phyloP scores from a whole-genome alignment of 139 green algal species.

The Eudorina sp. region DNA sequence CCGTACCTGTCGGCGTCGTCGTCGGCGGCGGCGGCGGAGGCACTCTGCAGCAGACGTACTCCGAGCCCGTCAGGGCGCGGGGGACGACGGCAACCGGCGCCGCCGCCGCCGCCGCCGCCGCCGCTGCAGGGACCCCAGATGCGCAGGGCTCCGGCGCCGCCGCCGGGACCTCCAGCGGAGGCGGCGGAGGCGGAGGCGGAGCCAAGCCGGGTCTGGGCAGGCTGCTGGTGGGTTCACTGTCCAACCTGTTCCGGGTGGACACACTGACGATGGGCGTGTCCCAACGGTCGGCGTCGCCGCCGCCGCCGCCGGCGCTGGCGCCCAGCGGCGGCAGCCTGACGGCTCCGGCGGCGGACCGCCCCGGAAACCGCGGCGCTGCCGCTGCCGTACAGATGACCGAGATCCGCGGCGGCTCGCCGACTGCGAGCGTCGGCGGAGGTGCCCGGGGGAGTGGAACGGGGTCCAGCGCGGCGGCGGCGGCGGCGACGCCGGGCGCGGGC shows the following conservation, averaged over 20 bases:
- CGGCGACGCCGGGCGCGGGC: neutral
- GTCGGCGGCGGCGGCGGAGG: neutral
- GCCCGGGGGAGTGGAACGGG: too few relatives aligned
- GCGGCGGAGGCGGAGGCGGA: neutral
- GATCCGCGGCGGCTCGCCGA: neutral
- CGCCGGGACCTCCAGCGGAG: too few relatives aligned
- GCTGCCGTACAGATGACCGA: neutral
- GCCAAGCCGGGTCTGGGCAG: slow-evolving; percentile 13
- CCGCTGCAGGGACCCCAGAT: neutral
- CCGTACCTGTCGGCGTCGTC: neutral
- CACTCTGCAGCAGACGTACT: neutral
- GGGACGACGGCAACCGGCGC: too few relatives aligned
- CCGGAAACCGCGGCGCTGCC: neutral
- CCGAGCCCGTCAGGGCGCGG: neutral
- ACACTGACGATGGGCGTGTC: neutral
- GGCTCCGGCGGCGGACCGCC: neutral
- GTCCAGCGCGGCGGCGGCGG: neutral
- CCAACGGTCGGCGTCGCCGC: neutral
- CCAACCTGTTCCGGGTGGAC: slow-evolving; percentile 37
- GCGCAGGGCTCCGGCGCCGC: too few relatives aligned
- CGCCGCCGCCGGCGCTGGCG: neutral
- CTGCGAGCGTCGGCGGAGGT: neutral
- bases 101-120: neutral
- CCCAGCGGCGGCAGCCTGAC: slow-evolving; percentile 27
- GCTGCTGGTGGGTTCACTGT: slow-evolving; percentile 40